These are phyloP conservation scores for Macrotyloma uniflorum DNA, from an alignment of 306 rosid species.

Conservation along the genomic window DNA sequence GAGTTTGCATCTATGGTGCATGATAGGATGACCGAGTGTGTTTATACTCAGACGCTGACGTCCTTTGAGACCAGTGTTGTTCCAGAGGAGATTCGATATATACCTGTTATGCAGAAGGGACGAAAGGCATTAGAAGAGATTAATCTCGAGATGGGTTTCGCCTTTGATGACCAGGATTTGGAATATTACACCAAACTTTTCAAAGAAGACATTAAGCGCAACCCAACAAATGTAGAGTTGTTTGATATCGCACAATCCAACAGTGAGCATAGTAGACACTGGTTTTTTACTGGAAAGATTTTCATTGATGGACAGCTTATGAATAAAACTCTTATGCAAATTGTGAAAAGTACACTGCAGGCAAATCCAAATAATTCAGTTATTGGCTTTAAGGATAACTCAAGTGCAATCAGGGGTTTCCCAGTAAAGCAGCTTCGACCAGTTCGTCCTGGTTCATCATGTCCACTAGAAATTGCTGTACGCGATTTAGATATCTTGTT, in stretches of 20 bases:
- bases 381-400: conserved; percentile 92
- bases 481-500: conserved; percentile 72
- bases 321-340: conserved; percentile 84
- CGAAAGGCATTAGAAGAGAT: conserved; percentile 83
- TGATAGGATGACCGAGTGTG: conserved; percentile 95
- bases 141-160: conserved; percentile 81
- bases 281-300: conserved; percentile 90
- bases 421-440: conserved; percentile 72
- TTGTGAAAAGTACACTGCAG: conserved; percentile 86
- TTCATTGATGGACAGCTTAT: conserved; percentile 69
- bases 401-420: conserved; percentile 90
- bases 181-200: conserved; percentile 80
- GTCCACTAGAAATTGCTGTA: conserved; percentile 49
- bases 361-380: conserved; percentile 87
- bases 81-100: conserved; percentile 65
- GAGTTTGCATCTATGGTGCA: conserved; percentile 80
- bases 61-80: conserved; percentile 68
- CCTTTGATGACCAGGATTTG: conserved; percentile 92
- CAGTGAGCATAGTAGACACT: conserved; percentile 91
- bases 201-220: conserved; percentile 75
- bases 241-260: conserved; percentile 96
- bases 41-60: conserved; percentile 62
- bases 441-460: conserved; percentile 66
- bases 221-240: conserved; percentile 85
- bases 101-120: conserved; percentile 85